Evolutionary conservation across 225 moss, liverwort and hornwort genomes (phyloP), one percentile per base, ranked within the genome.

Genomic region (Antitrichia curtipendula): DNA sequence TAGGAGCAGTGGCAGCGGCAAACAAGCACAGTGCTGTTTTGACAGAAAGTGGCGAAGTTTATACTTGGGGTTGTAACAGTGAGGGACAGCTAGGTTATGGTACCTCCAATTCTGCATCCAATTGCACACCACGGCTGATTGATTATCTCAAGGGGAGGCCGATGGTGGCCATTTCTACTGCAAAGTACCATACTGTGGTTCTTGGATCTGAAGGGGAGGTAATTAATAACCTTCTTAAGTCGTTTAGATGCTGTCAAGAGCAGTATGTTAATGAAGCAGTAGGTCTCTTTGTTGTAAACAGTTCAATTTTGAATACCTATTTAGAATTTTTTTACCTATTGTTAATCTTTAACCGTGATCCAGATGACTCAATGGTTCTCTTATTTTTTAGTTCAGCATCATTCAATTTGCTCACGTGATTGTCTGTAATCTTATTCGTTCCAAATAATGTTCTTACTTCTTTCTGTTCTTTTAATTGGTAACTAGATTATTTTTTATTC

Each of bases 11-110:
- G 85, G 93, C 98, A 75, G 97, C 97, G 57, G 98, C 98, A 89
- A 99, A 97, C 90, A 99, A 96, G 92, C 98, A 99, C 89, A 97
- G 96, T 93, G 95, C 97, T 89, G 98, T 95, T 82, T 82, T 99
- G 92, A 96, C 98, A 47, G 96, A 96, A 76, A 82, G 89, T 53
- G 97, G 98, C 68, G 98, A 97, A 87, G 96, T 97, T 40, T 97
- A 92, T 78, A 99, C 98, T 69, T 99, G 98, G 98, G 98, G 98
- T 49, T 99, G 96, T 91, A 99, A 99, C 43, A 93, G 93, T 86
- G 95, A 95, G 87, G 98, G 98, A 47, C 98, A 99, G 89, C 84
- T 99, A 87, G 98, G 98, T 52, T 99, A 99, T 78, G 98, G 98
- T 82, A 98, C 98, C 52, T 98, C 97, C 71, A 98, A 98, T 88